phyloP scores from a whole-genome alignment of 1,284 basidiomycete species.

The Puccinia horiana region DNA sequence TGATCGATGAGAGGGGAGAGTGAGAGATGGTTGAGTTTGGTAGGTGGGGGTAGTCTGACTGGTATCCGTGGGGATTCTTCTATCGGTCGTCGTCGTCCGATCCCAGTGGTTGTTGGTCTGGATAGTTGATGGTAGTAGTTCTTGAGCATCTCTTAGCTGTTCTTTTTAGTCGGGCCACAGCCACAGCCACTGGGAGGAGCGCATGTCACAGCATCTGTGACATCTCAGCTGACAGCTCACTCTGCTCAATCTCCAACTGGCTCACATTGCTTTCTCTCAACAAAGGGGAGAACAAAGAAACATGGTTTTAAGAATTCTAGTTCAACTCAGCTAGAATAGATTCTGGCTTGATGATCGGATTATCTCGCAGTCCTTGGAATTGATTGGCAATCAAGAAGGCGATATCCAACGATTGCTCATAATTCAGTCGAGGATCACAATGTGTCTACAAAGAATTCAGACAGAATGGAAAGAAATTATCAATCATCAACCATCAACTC shows the following conservation, averaged over 20 bases:
- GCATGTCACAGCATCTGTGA: neutral
- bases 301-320: neutral
- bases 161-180: too few relatives aligned
- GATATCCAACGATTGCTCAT: conserved; percentile 64
- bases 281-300: too few relatives aligned
- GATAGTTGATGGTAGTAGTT: neutral
- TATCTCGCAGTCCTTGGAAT: conserved; percentile 51
- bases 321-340: conserved; percentile 1
- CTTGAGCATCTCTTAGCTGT: too few relatives aligned
- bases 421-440: conserved; percentile 62
- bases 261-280: too few relatives aligned
- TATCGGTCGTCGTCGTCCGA: neutral
- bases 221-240: too few relatives aligned
- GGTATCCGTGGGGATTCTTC: conserved; percentile 25
- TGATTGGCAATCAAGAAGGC: conserved; percentile 62
- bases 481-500: neutral
- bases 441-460: conserved; percentile 52
- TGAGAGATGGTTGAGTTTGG: conserved; percentile 6
- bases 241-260: too few relatives aligned
- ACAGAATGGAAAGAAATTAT: neutral
- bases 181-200: too few relatives aligned
- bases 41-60: neutral
- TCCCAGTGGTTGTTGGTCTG: neutral
- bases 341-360: conserved; percentile 6
- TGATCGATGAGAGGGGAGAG: conserved; percentile 38